Evolutionary conservation across 495 filamentous ascomycete genomes (phyloP), one percentile per base, ranked within the genome.

Genomic region (Tuber calosporum): DNA sequence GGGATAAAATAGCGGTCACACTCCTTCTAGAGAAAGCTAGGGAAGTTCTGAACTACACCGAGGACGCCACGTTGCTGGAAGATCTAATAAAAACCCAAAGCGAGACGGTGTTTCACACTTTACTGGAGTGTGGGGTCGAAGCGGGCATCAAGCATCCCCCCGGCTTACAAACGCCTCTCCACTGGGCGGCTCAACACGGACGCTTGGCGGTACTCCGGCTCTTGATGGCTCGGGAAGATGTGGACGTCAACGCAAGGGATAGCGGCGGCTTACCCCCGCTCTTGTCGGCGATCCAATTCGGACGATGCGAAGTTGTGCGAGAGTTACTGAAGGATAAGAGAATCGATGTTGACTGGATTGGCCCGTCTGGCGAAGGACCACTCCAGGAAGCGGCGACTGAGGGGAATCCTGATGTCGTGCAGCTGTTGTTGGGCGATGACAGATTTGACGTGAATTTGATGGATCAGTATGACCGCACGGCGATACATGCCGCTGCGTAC

Each of bases 101-200:
- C 36, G 30, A 41, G 34, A 53, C 37, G 15, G 42, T 58, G 20
- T n/a, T 58, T n/a, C 66, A 22, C 69, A 34, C 39, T 20, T 13
- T 39, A 34, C 69, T 53, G 19, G 36, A 38, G 8, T 40, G 69
- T 39, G 34, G 67, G 41, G 26, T 62, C 53, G 26, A 62, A 34
- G 53, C 53, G 13, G 26, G 13, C 53, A 62, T 62, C 53, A 62
- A 34, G 53, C 26, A 62, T 62, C 7, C 53, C 26, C 53, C 53
- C 9, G 53, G 53, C 26, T 62, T 62, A 15, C 67, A 69, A 20
- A 71, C 69, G 5, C 69, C 73, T 19, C 45, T 74, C 41, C 73
- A 74, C 69, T 74, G 45, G 73, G 73, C 72, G 20, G 72, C 72
- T 26, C 30, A 71, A 48, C 22, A 72, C 53, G 45, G 53, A 34